A percentile compares a stretch with the other conserved stretches of the same genome.
These are phyloP conservation scores for Hymenoscyphus repandus DNA, from an alignment of 2,329 filamentous ascomycete genomes.

Conservation along the genomic window DNA sequence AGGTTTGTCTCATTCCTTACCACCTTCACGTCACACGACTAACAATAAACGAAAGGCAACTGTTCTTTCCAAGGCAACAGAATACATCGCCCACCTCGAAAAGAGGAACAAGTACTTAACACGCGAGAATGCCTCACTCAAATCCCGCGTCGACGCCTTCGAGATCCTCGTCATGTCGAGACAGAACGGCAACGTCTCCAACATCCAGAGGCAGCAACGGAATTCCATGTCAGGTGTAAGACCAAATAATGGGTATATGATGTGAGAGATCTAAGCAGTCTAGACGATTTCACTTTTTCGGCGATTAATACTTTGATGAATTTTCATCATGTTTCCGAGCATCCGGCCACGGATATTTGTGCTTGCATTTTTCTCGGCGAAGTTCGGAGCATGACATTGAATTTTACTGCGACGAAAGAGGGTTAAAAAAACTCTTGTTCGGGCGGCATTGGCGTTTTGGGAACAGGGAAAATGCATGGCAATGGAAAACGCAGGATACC, in stretches of 20 bases:
- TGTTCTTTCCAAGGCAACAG: slow-evolving; percentile 86
- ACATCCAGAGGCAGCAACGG: not conserved
- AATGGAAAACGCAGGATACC: slow-evolving; percentile 5
- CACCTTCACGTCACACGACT: not conserved
- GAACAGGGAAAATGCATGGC: not conserved
- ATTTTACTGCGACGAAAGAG: no score
- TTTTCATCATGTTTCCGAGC: no score
- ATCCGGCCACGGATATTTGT: no score
- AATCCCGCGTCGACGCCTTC: slow-evolving; percentile 69
- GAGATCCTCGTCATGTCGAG: slow-evolving; percentile 70
- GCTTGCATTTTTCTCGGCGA: no score
- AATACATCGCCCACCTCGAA: slow-evolving; percentile 91
- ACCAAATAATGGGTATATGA: slow-evolving; percentile 1
- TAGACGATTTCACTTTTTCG: no score
- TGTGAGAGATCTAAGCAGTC: not conserved
- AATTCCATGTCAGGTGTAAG: not conserved
- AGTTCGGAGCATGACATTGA: no score
- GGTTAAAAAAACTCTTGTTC: no score
- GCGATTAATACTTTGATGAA: no score
- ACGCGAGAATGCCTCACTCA: slow-evolving; percentile 76
- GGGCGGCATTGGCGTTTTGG: no score
- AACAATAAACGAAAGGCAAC: slow-evolving; percentile 20
- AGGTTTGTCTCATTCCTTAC: slow-evolving; percentile 35
- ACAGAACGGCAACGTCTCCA: slow-evolving; percentile 5
- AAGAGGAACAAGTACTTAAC: slow-evolving; percentile 77